Conservation (phyloP, 139 green algal genomes). For the Chlamydomonas schloesseri region DNA sequence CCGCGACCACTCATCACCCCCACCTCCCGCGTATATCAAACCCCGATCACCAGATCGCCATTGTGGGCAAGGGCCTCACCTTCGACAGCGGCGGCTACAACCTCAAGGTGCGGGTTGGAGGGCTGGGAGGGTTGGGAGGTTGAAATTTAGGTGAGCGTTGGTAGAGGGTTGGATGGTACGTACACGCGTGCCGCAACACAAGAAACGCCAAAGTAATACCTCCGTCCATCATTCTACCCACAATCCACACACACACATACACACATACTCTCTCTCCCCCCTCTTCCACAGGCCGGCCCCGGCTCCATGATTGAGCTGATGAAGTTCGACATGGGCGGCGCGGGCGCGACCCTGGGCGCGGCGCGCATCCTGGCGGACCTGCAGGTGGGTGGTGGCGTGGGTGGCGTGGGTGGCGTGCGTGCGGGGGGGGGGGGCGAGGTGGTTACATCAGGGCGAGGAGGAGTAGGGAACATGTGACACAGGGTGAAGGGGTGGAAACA, state of each 20-base stretch:
- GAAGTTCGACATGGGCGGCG: constrained; percentile 76
- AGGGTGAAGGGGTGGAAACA: no score
- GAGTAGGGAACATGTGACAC: no score
- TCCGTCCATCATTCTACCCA: no score
- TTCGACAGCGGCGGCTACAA: constrained; percentile 98
- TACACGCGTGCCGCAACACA: no score
- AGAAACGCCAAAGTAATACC: no score
- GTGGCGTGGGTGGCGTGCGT: neutral
- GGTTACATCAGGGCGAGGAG: no score
- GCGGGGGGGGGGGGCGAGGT: neutral
- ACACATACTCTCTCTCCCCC: no score
- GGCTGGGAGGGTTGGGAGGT: neutral
- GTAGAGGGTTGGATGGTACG: no score
- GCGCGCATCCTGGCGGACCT: constrained; percentile 79
- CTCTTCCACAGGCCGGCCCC: constrained; percentile 72
- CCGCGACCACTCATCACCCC: no score
- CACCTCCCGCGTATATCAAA: no score
- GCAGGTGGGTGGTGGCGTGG: constrained; percentile 63
- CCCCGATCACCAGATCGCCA: constrained; percentile 42
- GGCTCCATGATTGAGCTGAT: constrained; percentile 61
- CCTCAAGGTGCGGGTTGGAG: constrained; percentile 84
- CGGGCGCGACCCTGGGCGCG: constrained; percentile 86
- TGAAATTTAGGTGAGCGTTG: no score
- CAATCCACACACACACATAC: no score
- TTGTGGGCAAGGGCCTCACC: constrained; percentile 95